phyloP scores from a whole-genome alignment of 139 green algal species.

The Ostreobium quekettii region DNA sequence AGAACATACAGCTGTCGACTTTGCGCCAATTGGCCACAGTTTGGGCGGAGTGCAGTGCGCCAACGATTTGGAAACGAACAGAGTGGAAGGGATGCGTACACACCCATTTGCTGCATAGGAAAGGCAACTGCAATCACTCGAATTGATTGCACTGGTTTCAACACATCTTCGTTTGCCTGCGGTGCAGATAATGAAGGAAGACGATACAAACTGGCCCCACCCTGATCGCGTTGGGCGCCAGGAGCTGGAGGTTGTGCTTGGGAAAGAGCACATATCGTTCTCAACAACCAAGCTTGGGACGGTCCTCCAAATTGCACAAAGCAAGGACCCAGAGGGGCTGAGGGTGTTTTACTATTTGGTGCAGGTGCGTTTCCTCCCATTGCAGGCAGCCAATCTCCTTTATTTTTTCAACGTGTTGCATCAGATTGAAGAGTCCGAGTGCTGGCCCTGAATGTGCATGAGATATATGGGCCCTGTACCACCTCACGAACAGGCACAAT shows the following conservation, averaged over 20 bases:
- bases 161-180: no score
- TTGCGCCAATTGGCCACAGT: no score
- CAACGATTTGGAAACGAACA: no score
- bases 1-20: no score
- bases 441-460: not conserved
- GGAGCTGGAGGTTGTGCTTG: conserved; percentile 91
- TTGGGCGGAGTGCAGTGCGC: no score
- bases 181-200: conserved; percentile 95
- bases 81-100: no score
- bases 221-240: conserved; percentile 85
- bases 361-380: conserved; percentile 50
- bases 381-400: no score
- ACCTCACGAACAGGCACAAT: no score
- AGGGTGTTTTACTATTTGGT: conserved; percentile 97
- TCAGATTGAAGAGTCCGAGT: not conserved
- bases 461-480: no score
- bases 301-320: conserved; percentile 87
- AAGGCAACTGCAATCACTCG: no score
- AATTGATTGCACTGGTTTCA: no score
- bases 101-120: no score
- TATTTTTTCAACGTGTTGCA: not conserved
- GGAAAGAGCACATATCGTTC: conserved; percentile 93
- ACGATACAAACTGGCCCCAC: conserved; percentile 89
- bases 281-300: conserved; percentile 91
- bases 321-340: conserved; percentile 93